Base-by-base conservation (phyloP, 192 early-diverging fungal genomes). In the Gigaspora rosea region DNA sequence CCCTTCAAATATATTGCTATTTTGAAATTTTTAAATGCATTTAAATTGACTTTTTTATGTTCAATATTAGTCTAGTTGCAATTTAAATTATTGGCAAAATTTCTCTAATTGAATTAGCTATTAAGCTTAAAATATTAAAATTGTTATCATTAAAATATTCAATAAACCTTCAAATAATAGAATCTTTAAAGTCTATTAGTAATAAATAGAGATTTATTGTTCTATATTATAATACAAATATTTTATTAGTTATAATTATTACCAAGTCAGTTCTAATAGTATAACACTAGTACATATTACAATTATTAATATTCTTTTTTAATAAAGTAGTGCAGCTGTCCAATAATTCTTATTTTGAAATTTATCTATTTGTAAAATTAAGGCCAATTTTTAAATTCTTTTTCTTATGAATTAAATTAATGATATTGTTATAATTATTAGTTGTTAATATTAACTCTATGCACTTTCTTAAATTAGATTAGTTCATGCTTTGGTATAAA, bases 291-390 rank as follows among this genome's bases (percentile, higher is more conserved):
- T 64, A 64, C 62, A 64, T 64, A 64, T 64, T 64, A 35, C 33
- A 16, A 64, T 64, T 13, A 64, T 64, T 64, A 64, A 64, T 36
- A 35, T 64, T 35, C 12, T 35, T 64, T 9, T 27, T 36, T 36
- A 27, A 16, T 35, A 35, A 64, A 64, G 35, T 64, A 64, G 36
- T 64, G 62, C 36, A 41, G 9, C 36, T 16, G 62, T 64, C 62
- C 62, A 64, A 16, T 64, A 64, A 64, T 64, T 64, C 36, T 10
- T 35, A 64, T 27, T 7, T 16, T 64, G 62, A 64, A 64, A 64
- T 64, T 64, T 35, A 41, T 64, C 62, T 36, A 64, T 64, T 16
- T 64, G 62, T 35, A 64, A 64, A 64, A 64, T 10, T 64, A 64
- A 64, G 36, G 36, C 36, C 62, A 64, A 64, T 36, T n/a, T 20